Base-by-base conservation (phyloP, 2,329 filamentous ascomycete species). In the Botrytis elliptica region DNA sequence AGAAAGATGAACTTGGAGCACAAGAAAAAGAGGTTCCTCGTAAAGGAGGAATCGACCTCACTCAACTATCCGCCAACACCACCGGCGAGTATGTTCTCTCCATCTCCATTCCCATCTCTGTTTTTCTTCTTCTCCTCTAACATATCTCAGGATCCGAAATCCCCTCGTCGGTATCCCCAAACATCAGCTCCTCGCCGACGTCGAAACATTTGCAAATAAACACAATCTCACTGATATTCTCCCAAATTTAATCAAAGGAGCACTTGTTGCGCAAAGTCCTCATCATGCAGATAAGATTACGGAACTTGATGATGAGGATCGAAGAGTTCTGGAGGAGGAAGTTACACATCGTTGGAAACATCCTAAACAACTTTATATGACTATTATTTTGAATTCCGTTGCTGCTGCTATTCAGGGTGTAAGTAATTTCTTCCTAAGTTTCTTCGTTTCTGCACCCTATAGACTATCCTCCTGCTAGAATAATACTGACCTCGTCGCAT, bases 251-350 rank as follows among this genome's bases (percentile, higher is more conserved):
- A 85, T 88, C 73, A 91, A 91, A 78, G 93, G 92, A 52, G 93
- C 92, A 8, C 85, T 95, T 10, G 88, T 94, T 22, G 93, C 93
- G 4, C 92, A 93, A 80, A 89, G 91, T 77, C 92, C 92, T 0
- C 85, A 85, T 44, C 92, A 88, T 80, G 91, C 92, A 73, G 84
- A 86, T 57, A 86, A 94, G 64, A 82, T 81, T 6, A 86, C 87
- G 76, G 83, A 88, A 71, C 85, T 95, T 1, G 83, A 85, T 70
- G 85, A 90, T 16, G 84, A 85, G 0, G 91, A 92, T 79, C 87
- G 90, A 74, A 83, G 86, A n/a, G 85, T 84, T 20, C 85, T 96
- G n/a, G 84, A 84, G 46, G 84, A 90, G 74, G 91, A 93, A 80
- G 84, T 87, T 57, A 84, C 88, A 36, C 90, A 93, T 85, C 91